A percentile compares a stretch with the other conserved stretches of the same genome.
Conservation (phyloP, 2,329 filamentous ascomycete species). For the Pseudocercospora vitis region DNA sequence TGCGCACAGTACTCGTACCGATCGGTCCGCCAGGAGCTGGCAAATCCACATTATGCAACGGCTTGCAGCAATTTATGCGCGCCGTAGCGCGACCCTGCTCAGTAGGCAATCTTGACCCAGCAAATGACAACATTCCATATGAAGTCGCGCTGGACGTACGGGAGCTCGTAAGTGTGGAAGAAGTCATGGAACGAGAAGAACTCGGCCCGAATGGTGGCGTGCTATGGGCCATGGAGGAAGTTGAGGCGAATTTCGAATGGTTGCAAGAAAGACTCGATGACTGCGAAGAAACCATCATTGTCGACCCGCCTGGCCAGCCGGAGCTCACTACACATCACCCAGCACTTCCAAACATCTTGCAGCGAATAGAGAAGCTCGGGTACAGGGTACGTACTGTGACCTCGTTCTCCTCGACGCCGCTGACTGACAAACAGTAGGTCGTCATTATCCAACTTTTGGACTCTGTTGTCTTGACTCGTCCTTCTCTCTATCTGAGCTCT, state of each 20-base stretch:
- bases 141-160: slow-evolving; percentile 88
- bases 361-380: slow-evolving; percentile 82
- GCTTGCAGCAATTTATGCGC: slow-evolving; percentile 97
- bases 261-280: slow-evolving; percentile 76
- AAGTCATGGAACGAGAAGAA: slow-evolving; percentile 89
- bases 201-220: slow-evolving; percentile 91
- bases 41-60: slow-evolving; percentile 98
- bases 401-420: slow-evolving; percentile 20
- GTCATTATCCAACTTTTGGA: slow-evolving; percentile 93
- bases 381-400: slow-evolving; percentile 68
- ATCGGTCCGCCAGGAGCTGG: slow-evolving; percentile 86
- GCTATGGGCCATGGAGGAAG: slow-evolving; percentile 88
- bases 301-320: slow-evolving; percentile 95
- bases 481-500: slow-evolving; percentile 92
- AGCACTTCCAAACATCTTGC: slow-evolving; percentile 88
- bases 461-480: slow-evolving; percentile 87
- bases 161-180: slow-evolving; percentile 82
- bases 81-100: slow-evolving; percentile 94
- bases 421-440: slow-evolving; percentile 61
- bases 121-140: slow-evolving; percentile 90
- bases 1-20: slow-evolving; percentile 34
- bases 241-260: slow-evolving; percentile 94
- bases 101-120: slow-evolving; percentile 93
- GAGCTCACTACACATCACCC: slow-evolving; percentile 96
- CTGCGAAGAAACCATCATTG: slow-evolving; percentile 82